Base-by-base conservation (phyloP, 768 basidiomycete species). In the Kwoniella botswanensis region DNA sequence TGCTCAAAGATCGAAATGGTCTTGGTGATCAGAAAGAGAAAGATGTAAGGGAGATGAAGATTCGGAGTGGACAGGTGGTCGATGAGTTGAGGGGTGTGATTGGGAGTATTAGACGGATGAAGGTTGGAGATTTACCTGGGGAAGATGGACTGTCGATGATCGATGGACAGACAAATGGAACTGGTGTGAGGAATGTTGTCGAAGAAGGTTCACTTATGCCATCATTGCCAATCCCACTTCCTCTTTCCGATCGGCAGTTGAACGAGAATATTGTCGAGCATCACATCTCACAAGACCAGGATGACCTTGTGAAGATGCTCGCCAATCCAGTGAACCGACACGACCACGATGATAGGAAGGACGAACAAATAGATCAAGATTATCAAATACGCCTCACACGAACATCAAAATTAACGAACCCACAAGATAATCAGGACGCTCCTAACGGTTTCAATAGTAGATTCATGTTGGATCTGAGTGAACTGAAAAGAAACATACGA, bases 71-170 rank as follows among this genome's bases (percentile, higher is more conserved):
- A 18, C 4, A 42, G 56, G 63, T 70, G 7, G 63, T 70, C 2
- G 63, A 70, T 54, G 68, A 70, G 63, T 58, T 70, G 22, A 70
- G 62, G 22, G 56, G 68, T 35, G 63, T 70, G 9, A 70, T 70
- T n/a, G 63, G 68, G 10, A 50, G 44, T 22, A 70, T 70, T 22
- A 57, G 68, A 46, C 42, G 56, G 44, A 64, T 70, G 62, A 70
- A 70, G 26, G 65, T 54, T 18, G 65, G 65, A 1, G 56, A 58
- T n/a, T 12, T 17, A 35, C 35, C 17, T 2, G 60, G 55, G 12
- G 43, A 18, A 54, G 63, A 54, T 29, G 57, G 57, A 24, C 35
- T 35, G 35, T 35, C 35, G 35, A 35, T 35, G 35, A 35, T 35
- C 6, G 35, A 35, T 35, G 35, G 35, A 35, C 4, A 35, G 5